Percentiles rank a stretch among this genome's conserved stretches.
These are phyloP conservation scores for Mycotypha africana DNA, from an alignment of 371 early-diverging fungal genomes.

Conservation along the genomic window DNA sequence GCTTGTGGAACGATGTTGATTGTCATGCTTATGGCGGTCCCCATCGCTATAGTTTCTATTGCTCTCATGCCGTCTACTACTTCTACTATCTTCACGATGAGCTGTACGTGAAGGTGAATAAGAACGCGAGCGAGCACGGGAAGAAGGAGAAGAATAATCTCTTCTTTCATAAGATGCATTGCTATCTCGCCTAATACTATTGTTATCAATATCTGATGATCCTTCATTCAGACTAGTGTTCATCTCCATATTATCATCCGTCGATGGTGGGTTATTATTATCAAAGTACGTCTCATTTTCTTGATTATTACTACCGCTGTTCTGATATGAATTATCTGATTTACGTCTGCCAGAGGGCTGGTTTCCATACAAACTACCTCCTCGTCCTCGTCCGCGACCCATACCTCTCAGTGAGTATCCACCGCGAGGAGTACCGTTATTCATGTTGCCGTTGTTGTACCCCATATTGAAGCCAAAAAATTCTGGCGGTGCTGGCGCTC, in stretches of 20 bases:
- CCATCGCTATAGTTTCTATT: constrained; percentile 1
- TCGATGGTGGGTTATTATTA: constrained; percentile 18
- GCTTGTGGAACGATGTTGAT: neutral
- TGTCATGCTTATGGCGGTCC: neutral
- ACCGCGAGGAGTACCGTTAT: constrained; percentile 4
- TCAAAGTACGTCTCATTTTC: constrained; percentile 1
- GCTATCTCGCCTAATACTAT: neutral
- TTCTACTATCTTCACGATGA: neutral
- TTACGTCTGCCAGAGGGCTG: constrained; percentile 10
- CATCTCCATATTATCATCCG: constrained; percentile 1
- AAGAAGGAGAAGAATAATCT: no score
- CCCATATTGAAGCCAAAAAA: constrained; percentile 27
- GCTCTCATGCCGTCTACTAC: neutral
- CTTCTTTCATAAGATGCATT: neutral
- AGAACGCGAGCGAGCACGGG: neutral
- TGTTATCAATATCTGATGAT: no score
- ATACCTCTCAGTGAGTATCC: constrained; percentile 19
- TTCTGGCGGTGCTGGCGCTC: constrained; percentile 25
- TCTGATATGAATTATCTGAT: constrained; percentile 1
- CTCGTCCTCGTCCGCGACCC: constrained; percentile 21
- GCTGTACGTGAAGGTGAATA: neutral
- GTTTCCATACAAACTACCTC: constrained; percentile 6
- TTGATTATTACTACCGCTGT: neutral
- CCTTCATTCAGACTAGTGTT: no score
- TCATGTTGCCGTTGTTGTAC: neutral